phyloP scores from a whole-genome alignment of 352 stramenopile species.

The Pythium aquatile region DNA sequence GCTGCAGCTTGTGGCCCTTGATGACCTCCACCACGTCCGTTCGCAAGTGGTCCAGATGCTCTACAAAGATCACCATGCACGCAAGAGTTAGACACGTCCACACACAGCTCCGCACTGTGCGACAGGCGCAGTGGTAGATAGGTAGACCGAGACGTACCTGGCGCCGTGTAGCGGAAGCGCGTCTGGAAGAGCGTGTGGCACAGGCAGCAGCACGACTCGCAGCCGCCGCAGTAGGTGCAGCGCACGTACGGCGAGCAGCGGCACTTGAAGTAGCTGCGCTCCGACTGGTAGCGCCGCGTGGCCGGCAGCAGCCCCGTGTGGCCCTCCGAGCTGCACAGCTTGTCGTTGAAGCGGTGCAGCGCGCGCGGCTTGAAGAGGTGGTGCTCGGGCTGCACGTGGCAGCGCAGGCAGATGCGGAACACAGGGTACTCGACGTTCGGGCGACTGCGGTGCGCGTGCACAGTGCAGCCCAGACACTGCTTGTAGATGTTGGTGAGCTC shows the following conservation, averaged over 20 bases:
- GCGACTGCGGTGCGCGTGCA: conserved; percentile 53
- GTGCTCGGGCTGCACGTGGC: conserved; percentile 64
- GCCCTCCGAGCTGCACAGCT: conserved; percentile 66
- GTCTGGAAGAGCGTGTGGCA: conserved; percentile 89
- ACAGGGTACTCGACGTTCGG: conserved; percentile 66
- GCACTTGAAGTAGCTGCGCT: conserved; percentile 76
- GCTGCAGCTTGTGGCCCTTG: conserved; percentile 40
- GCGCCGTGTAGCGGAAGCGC: conserved; percentile 70
- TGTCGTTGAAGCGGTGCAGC: conserved; percentile 63
- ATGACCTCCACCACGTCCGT: conserved; percentile 44
- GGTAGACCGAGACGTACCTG: conserved; percentile 40
- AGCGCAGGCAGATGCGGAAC: conserved; percentile 74
- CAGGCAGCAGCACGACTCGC: conserved; percentile 76
- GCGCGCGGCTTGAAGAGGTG: conserved; percentile 70
- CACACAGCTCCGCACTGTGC: neutral
- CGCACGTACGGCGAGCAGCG: conserved; percentile 54
- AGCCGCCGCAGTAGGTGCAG: conserved; percentile 71
- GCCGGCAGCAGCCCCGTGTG: conserved; percentile 66
- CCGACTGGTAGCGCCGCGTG: conserved; percentile 61
- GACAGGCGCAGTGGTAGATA: neutral
- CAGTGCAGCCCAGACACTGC: conserved; percentile 74
- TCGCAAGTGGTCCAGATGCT: conserved; percentile 39
- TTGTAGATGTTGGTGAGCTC: conserved; percentile 88
- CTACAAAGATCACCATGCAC: neutral
- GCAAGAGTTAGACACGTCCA: neutral